Percentiles rank a stretch among this genome's conserved stretches.
phyloP scores from a whole-genome alignment of 768 basidiomycete genomes.

The Clitopilus passeckerianus region DNA sequence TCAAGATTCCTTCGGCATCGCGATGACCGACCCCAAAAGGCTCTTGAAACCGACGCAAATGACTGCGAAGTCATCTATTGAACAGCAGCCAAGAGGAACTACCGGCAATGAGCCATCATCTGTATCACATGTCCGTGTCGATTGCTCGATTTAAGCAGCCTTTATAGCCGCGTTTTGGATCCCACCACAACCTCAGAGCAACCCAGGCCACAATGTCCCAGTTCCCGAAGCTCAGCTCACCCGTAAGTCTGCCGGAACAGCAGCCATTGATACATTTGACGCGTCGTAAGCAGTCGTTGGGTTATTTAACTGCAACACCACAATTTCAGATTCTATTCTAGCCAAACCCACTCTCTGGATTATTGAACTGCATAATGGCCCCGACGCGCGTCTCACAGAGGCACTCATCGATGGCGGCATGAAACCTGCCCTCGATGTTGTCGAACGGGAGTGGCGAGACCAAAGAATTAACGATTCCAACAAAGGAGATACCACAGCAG shows the following conservation, averaged over 20 bases:
- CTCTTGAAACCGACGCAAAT: neutral
- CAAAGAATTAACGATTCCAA: slow-evolving; percentile 40
- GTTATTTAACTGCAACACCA: neutral
- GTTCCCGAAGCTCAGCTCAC: slow-evolving; percentile 4
- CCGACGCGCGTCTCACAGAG: slow-evolving; percentile 65
- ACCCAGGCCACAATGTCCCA: neutral
- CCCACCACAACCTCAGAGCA: neutral
- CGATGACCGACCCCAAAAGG: neutral
- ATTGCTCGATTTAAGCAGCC: neutral
- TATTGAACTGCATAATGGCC: slow-evolving; percentile 76
- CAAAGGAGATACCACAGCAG: slow-evolving; percentile 43
- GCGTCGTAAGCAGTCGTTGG: slow-evolving; percentile 41
- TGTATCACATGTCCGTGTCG: neutral
- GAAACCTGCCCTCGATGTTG: slow-evolving; percentile 64
- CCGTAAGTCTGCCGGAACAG: slow-evolving; percentile 42
- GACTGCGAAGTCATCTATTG: neutral
- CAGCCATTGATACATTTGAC: slow-evolving; percentile 62
- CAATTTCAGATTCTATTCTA: slow-evolving; percentile 17
- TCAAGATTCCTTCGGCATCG: neutral
- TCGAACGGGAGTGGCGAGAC: slow-evolving; percentile 69
- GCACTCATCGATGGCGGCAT: slow-evolving; percentile 54
- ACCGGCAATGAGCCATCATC: neutral
- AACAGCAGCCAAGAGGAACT: neutral
- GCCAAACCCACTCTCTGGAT: slow-evolving; percentile 65
- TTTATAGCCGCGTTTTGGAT: neutral